A percentile compares a stretch with the other conserved stretches of the same genome.
Conservation (phyloP, 2,329 filamentous ascomycete species). For the Hypoxylon rubiginosum region DNA sequence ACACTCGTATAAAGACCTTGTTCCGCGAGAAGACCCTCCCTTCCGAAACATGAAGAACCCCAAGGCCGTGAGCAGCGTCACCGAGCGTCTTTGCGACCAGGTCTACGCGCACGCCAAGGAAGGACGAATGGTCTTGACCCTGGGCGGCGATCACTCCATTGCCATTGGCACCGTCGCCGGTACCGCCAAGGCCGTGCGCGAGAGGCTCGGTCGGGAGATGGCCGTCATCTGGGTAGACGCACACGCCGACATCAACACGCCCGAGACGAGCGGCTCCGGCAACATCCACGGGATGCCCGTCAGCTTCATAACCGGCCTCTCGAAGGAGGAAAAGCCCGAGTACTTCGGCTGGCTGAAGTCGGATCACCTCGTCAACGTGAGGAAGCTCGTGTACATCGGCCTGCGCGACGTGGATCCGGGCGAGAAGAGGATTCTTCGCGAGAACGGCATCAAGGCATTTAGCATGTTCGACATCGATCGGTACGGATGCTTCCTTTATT, state of each 20-base stretch:
- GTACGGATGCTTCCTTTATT: conserved; percentile 60
- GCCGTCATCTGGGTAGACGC: conserved; percentile 99
- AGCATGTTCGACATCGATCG: conserved; percentile 98
- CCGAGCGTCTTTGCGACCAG: conserved; percentile 81
- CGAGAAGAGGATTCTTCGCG: conserved; percentile 91
- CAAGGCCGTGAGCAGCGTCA: conserved; percentile 86
- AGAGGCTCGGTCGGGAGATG: conserved; percentile 84
- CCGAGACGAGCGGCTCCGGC: conserved; percentile 88
- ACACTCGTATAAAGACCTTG: conserved; percentile 83
- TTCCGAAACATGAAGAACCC: conserved; percentile 97
- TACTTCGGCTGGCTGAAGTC: conserved; percentile 91
- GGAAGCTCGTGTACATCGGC: conserved; percentile 97
- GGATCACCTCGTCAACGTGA: conserved; percentile 76
- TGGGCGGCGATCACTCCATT: conserved; percentile 96
- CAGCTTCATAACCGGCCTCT: conserved; percentile 88
- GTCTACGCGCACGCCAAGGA: conserved; percentile 87
- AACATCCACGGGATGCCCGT: conserved; percentile 99
- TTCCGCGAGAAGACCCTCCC: conserved; percentile 79
- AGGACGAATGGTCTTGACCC: conserved; percentile 89
- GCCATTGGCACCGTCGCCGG: conserved; percentile 94
- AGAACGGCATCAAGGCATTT: conserved; percentile 94
- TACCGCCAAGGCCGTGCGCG: conserved; percentile 85
- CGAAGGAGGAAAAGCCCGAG: conserved; percentile 79
- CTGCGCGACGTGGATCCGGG: conserved; percentile 91
- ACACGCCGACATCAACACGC: conserved; percentile 97